phyloP scores from a whole-genome alignment of 1,284 basidiomycete species.

The Pseudozyma thailandica region DNA sequence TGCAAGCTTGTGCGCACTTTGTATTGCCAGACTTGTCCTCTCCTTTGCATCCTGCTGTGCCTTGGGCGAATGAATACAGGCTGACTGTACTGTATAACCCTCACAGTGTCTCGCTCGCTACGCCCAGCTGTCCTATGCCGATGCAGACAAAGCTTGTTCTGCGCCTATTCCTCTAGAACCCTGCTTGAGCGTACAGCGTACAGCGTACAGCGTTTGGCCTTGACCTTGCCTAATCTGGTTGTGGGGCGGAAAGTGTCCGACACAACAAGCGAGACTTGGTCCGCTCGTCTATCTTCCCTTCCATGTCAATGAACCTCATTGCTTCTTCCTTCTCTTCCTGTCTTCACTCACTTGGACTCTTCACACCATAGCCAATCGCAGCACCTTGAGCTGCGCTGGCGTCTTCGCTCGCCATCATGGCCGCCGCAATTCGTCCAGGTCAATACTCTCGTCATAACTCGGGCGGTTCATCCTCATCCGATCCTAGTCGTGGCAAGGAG shows the following conservation, averaged over 20 bases:
- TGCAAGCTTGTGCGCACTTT: no score
- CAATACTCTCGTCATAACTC: slow-evolving; percentile 44
- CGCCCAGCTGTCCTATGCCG: slow-evolving; percentile 7
- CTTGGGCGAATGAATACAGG: no score
- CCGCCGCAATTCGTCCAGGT: slow-evolving; percentile 30
- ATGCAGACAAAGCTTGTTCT: slow-evolving; percentile 38
- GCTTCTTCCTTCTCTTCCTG: neutral
- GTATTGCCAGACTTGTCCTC: no score
- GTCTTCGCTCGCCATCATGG: slow-evolving; percentile 21
- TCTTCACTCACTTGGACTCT: neutral
- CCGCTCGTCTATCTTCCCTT: neutral
- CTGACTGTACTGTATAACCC: no score
- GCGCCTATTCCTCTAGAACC: slow-evolving; percentile 20
- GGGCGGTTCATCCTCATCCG: slow-evolving; percentile 6
- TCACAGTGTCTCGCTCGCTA: slow-evolving; percentile 1
- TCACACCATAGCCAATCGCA: neutral
- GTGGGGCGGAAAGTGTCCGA: neutral
- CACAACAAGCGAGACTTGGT: slow-evolving; percentile 13
- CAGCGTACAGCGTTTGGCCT: neutral
- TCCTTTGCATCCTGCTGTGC: no score
- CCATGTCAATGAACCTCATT: neutral
- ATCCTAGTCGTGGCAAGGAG: slow-evolving; percentile 31
- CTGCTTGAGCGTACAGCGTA: slow-evolving; percentile 10
- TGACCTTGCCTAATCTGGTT: slow-evolving; percentile 24
- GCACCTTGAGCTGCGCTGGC: slow-evolving; percentile 9